phyloP scores from a whole-genome alignment of 2,329 filamentous ascomycete genomes.

The Colletotrichum lupini region DNA sequence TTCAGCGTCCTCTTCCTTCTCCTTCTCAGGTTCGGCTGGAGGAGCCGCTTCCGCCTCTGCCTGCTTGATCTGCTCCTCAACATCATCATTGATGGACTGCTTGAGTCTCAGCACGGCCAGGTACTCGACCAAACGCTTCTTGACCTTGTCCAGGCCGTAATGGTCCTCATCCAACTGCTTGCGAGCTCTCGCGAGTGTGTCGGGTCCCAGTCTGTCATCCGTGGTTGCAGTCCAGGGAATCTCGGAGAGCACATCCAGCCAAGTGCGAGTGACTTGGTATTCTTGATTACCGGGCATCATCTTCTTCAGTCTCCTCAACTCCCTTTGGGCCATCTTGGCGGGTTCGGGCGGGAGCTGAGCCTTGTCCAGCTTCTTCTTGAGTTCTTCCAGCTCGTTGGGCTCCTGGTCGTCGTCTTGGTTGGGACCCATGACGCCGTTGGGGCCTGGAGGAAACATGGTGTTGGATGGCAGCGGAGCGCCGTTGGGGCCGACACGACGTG shows the following conservation, averaged over 20 bases:
- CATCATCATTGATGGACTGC: slow-evolving; percentile 85
- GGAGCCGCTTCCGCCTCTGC: slow-evolving; percentile 66
- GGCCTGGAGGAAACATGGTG: slow-evolving; percentile 36
- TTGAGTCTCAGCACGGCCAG: slow-evolving; percentile 96
- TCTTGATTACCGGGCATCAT: slow-evolving; percentile 98
- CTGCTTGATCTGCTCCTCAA: slow-evolving; percentile 81
- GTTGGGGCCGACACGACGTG: slow-evolving; percentile 28
- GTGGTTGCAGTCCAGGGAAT: slow-evolving; percentile 92
- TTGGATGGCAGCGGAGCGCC: slow-evolving; percentile 33
- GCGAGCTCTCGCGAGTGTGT: slow-evolving; percentile 81
- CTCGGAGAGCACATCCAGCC: slow-evolving; percentile 92
- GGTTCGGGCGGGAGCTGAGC: slow-evolving; percentile 87
- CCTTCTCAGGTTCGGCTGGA: slow-evolving; percentile 32
- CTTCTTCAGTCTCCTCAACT: slow-evolving; percentile 88
- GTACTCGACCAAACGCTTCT: slow-evolving; percentile 95
- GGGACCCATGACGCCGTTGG: slow-evolving; percentile 48
- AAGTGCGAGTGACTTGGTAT: slow-evolving; percentile 92
- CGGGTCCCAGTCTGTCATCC: slow-evolving; percentile 84
- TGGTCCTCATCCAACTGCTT: slow-evolving; percentile 96
- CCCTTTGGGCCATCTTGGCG: slow-evolving; percentile 88
- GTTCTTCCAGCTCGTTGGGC: slow-evolving; percentile 87
- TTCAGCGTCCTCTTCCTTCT: slow-evolving; percentile 43
- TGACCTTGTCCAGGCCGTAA: slow-evolving; percentile 95
- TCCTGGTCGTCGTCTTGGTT: slow-evolving; percentile 79
- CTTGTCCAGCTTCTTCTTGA: slow-evolving; percentile 86